Base-by-base conservation (phyloP, 2,329 filamentous ascomycete genomes). In the Phyllosticta paracitricarpa region DNA sequence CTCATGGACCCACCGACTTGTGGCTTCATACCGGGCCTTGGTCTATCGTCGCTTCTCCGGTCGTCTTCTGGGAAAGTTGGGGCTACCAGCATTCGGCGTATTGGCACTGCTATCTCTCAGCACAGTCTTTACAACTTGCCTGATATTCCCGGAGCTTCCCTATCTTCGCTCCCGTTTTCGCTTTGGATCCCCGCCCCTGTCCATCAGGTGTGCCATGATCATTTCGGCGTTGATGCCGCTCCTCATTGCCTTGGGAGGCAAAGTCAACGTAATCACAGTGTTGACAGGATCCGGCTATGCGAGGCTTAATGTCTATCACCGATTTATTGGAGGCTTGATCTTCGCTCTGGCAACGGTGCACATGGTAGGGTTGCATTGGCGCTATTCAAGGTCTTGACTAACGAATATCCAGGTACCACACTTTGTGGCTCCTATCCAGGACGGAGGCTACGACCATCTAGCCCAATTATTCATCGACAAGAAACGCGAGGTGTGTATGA, bases 281-380 rank as follows among this genome's bases (percentile, higher is more conserved):
- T 53, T 70, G 56, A 72, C 70, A 7, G 70, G 70, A 22, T 62
- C 70, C 26, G 64, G 68, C 9, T 68, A 72, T 57, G 66, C 69
- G 59, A 71, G 67, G 56, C 64, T 72, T 26, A 71, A 71, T 40
- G 64, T 70, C 3, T 64, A 68, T 24, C 70, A 66, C 66, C 59
- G 67, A 51, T 67, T 62, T 52, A 58, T 64, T 30, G 64, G 62
- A 14, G 67, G 64, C 26, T 30, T 65, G 5, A 64, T 68, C 5
- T 69, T 70, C 57, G 61, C 56, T n/a, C 54, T 71, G 25, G 55
- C 62, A 10, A 65, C 68, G 14, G 56, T 68, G 22, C 70, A 71
- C 59, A 68, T 64, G 19, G 66, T 68, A 63, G 57, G 65, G 58
- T 17, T 2, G 9, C 3, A 8, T 35, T 6, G 3, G 7, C 19